A percentile compares a stretch with the other conserved stretches of the same genome.
Conservation (phyloP, 2,329 filamentous ascomycete genomes). For the Colletotrichum spaethianum region DNA sequence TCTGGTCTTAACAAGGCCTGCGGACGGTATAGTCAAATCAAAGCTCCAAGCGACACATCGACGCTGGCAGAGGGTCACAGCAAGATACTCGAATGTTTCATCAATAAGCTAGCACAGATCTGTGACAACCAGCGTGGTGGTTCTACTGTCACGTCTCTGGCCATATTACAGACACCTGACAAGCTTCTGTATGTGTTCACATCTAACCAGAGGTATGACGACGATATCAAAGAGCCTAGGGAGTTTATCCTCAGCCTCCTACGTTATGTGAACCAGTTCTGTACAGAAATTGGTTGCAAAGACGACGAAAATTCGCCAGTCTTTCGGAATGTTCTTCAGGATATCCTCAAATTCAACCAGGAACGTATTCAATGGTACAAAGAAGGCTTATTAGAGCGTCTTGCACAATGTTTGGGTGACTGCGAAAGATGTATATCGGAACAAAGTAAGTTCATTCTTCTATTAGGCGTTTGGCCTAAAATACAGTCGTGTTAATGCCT, state of each 20-base stretch:
- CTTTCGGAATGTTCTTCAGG: not conserved
- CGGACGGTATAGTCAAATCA: not conserved
- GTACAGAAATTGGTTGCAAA: not conserved
- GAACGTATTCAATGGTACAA: not conserved
- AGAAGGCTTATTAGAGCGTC: not conserved
- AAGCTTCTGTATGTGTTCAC: constrained; percentile 49
- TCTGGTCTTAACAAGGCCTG: constrained; percentile 45
- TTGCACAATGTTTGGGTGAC: not conserved
- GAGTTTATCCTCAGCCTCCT: not conserved
- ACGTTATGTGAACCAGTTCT: not conserved
- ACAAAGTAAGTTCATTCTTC: not conserved
- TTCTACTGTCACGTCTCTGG: constrained; percentile 49
- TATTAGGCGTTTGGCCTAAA: not conserved
- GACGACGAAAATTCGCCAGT: not conserved
- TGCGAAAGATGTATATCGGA: not conserved
- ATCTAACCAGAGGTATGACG: constrained; percentile 45
- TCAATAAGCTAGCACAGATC: constrained; percentile 50
- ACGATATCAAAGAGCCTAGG: not conserved
- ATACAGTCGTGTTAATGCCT: not conserved
- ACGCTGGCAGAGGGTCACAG: constrained; percentile 39
- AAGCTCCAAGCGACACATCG: constrained; percentile 2
- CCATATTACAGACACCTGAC: constrained; percentile 47
- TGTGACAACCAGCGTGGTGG: constrained; percentile 50
- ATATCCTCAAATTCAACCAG: constrained; percentile 11
- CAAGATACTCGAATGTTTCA: constrained; percentile 47